phyloP scores from a whole-genome alignment of 2,329 filamentous ascomycete genomes.

The Hypoxylon sp. region DNA sequence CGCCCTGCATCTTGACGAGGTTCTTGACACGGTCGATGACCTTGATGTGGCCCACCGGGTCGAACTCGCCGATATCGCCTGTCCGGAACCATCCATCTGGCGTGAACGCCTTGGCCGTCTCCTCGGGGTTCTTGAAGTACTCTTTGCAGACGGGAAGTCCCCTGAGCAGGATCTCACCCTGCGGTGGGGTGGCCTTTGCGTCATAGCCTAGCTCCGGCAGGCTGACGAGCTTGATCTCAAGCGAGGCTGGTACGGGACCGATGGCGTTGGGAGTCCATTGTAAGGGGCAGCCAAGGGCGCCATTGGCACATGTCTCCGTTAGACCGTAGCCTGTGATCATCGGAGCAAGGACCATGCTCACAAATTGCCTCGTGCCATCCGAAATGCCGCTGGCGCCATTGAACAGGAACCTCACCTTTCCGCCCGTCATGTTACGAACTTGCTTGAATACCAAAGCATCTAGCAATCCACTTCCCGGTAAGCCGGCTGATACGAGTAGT shows the following conservation, averaged over 20 bases:
- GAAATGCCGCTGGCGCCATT: slow-evolving; percentile 94
- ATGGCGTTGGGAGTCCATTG: slow-evolving; percentile 85
- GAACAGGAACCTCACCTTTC: slow-evolving; percentile 88
- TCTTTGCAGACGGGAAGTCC: slow-evolving; percentile 80
- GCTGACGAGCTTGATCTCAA: slow-evolving; percentile 94
- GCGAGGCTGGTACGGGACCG: slow-evolving; percentile 80
- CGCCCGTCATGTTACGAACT: slow-evolving; percentile 90
- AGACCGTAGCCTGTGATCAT: slow-evolving; percentile 96
- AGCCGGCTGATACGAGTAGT: slow-evolving; percentile 69
- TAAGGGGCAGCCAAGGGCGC: slow-evolving; percentile 84
- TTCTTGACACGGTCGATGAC: slow-evolving; percentile 99
- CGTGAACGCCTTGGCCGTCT: slow-evolving; percentile 84
- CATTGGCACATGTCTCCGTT: slow-evolving; percentile 92
- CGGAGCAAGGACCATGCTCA: slow-evolving; percentile 91
- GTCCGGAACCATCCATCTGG: slow-evolving; percentile 97
- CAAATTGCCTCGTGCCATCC: slow-evolving; percentile 88
- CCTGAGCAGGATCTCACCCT: slow-evolving; percentile 93
- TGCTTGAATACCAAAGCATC: slow-evolving; percentile 92
- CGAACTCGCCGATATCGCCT: slow-evolving; percentile 94
- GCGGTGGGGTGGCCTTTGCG: slow-evolving; percentile 80
- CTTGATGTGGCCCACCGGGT: slow-evolving; percentile 81
- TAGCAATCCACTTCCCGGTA: slow-evolving; percentile 78
- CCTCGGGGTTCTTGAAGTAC: slow-evolving; percentile 89
- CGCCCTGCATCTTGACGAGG: slow-evolving; percentile 93
- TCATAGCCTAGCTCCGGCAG: slow-evolving; percentile 90